Evolutionary conservation across 177 flowering plant species (phyloP).

Genomic region (Vitis hybrid): DNA sequence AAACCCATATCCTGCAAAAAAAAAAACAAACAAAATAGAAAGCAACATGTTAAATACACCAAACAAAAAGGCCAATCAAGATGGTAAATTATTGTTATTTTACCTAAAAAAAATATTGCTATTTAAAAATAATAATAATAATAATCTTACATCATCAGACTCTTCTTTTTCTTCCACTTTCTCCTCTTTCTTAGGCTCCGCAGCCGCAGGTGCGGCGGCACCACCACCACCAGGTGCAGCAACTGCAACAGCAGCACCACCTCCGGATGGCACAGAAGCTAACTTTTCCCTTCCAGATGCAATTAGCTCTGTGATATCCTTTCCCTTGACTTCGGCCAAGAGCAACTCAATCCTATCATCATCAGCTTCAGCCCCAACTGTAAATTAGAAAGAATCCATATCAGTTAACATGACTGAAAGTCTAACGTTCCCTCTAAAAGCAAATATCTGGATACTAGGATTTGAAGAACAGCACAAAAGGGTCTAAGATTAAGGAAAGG

Average conservation of each 20-base stretch:
- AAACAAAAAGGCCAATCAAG: neutral
- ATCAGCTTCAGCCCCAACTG: slow-evolving; percentile 70
- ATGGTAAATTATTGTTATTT: neutral
- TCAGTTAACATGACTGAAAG: neutral
- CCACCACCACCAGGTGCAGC: slow-evolving; percentile 41
- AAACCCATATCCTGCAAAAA: slow-evolving; percentile 60
- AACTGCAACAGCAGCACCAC: slow-evolving; percentile 37
- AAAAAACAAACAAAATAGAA: neutral
- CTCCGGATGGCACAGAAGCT: slow-evolving; percentile 62
- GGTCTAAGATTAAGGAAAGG: too few species aligned
- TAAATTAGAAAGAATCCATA: slow-evolving; percentile 1
- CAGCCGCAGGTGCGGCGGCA: slow-evolving; percentile 45
- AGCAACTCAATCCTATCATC: slow-evolving; percentile 56
- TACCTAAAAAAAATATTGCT: neutral
- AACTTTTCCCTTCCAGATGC: slow-evolving; percentile 61
- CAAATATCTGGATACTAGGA: too few species aligned
- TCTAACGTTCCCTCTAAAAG: too few species aligned
- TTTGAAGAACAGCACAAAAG: too few species aligned
- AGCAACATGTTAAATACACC: neutral
- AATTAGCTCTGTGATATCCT: slow-evolving; percentile 58
- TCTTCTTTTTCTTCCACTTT: slow-evolving; percentile 66
- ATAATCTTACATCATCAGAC: slow-evolving; percentile 49
- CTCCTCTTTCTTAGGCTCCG: slow-evolving; percentile 56
- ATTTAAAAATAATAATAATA: neutral
- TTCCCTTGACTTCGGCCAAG: slow-evolving; percentile 50